Evolutionary conservation across 1,284 basidiomycete genomes (phyloP), one percentile per base, ranked within the genome.

Genomic region (Blastosporella zonata): DNA sequence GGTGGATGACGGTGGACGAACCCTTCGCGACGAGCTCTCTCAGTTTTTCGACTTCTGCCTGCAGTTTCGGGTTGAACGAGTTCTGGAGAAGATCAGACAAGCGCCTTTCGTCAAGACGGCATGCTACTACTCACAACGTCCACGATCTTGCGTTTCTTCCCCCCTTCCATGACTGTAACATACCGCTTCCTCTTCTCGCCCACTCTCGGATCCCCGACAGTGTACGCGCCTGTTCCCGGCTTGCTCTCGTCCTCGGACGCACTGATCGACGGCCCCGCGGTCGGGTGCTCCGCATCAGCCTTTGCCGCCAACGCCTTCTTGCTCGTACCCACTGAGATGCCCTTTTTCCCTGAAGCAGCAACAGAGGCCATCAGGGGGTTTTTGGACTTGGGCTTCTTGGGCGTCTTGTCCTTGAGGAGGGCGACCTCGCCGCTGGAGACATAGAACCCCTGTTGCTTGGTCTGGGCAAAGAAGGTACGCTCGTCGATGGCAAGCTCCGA

Each of bases 401-500:
- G 74, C 0, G 79, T 69, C 78, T 82, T 84, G 69, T 90, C 87
- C 58, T 85, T 87, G 55, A 90, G 70, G n/a, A 95, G 66, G 3
- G 91, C 90, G 6, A 96, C 86, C 54, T 90, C 83, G 0, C 93
- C 93, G 21, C 79, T 79, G 10, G 87, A 90, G 17, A 97, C 93
- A 61, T 95, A 97, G 72, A 95, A 97, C 0, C 95, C 95, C 59
- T 92, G 86, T 59, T 95, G 90, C 67, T 90, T 93, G 1, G 94
- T 95, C 67, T 93, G 87, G n/a, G 89, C 91, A 61, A 93, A 90
- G 68, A 84, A 91, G 1, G 89, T 93, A 1, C 93, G 86, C 62
- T 95, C 87, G 69, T 97, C 94, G 35, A 95, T 74, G 17, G 82
- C 84, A 47, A 97, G 78, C 64, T 99, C 95, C 0, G 93, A 93